These are phyloP conservation scores for Monilinia vaccinii-corymbosi DNA, from an alignment of 2,329 filamentous ascomycete genomes.

Conservation along the genomic window DNA sequence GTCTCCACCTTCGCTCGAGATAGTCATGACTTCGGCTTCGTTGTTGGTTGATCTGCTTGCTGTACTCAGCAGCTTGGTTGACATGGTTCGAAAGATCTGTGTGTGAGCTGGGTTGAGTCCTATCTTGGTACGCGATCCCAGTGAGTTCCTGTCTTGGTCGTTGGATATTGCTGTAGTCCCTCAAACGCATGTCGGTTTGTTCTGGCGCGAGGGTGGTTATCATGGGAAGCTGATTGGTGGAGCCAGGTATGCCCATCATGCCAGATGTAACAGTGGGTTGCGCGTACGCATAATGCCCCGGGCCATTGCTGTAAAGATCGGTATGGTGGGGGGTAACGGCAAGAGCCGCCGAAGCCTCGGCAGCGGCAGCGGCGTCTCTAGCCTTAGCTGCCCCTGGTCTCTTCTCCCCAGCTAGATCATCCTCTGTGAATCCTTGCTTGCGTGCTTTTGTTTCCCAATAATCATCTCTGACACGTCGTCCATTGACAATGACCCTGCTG, in stretches of 20 bases:
- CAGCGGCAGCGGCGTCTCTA: constrained; percentile 61
- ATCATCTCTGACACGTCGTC: constrained; percentile 86
- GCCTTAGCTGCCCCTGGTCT: constrained; percentile 84
- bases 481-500: constrained; percentile 83
- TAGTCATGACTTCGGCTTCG: constrained; percentile 72
- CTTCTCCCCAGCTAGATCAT: constrained; percentile 92
- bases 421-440: constrained; percentile 97
- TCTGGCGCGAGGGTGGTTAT: constrained; percentile 77
- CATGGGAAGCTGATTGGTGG: constrained; percentile 67
- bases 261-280: constrained; percentile 63
- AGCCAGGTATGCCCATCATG: constrained; percentile 58
- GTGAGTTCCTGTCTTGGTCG: constrained; percentile 84
- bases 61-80: constrained; percentile 82
- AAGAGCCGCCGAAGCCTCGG: constrained; percentile 46
- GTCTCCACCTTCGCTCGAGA: constrained; percentile 71
- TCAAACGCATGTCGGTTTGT: constrained; percentile 64
- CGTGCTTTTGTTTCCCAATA: constrained; percentile 97
- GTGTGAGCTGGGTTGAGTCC: constrained; percentile 65
- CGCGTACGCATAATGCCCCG: constrained; percentile 53
- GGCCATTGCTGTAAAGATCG: constrained; percentile 77
- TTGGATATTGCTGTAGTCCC: constrained; percentile 76
- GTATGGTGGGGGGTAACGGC: constrained; percentile 65
- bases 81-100: constrained; percentile 79
- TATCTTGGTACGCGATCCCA: constrained; percentile 80
- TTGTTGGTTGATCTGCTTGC: constrained; percentile 72